Percentiles rank a stretch among this genome's conserved stretches.
phyloP scores from a whole-genome alignment of 2,329 filamentous ascomycete species.

The Microsporum canis region DNA sequence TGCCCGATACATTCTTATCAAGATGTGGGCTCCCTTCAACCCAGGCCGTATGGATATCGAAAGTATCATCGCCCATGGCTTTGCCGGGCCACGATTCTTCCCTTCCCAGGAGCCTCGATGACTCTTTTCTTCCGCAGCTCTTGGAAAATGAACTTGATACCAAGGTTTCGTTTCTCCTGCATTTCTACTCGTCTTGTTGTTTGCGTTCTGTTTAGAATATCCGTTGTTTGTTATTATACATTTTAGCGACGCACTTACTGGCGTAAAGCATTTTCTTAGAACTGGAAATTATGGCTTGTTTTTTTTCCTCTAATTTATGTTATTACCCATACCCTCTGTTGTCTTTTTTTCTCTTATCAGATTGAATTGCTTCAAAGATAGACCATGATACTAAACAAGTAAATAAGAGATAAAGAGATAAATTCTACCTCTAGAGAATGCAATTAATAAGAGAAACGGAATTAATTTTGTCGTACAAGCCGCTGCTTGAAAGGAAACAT shows the following conservation, averaged over 20 bases:
- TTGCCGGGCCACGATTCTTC: slow-evolving; percentile 74
- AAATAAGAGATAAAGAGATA: not conserved
- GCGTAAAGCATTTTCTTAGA: not conserved
- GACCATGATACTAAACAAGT: not conserved
- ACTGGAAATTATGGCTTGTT: not conserved
- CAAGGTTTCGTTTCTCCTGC: not conserved
- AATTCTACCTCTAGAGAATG: too few relatives aligned
- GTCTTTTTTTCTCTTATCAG: not conserved
- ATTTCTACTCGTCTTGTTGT: not conserved
- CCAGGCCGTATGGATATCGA: slow-evolving; percentile 81
- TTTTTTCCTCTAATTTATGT: not conserved
- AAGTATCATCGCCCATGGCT: slow-evolving; percentile 71
- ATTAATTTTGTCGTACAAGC: not conserved
- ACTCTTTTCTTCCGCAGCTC: not conserved
- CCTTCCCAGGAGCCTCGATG: slow-evolving; percentile 54
- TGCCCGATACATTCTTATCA: slow-evolving; percentile 72
- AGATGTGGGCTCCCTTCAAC: slow-evolving; percentile 72
- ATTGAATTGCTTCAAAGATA: not conserved
- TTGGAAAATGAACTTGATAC: not conserved
- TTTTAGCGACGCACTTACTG: not conserved
- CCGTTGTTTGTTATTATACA: not conserved
- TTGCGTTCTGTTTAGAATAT: not conserved
- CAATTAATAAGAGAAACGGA: not conserved
- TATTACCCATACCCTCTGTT: not conserved
- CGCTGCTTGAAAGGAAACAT: not conserved